These are phyloP conservation scores for Fusarium concolor DNA, from an alignment of 2,329 filamentous ascomycete genomes.

Conservation along the genomic window DNA sequence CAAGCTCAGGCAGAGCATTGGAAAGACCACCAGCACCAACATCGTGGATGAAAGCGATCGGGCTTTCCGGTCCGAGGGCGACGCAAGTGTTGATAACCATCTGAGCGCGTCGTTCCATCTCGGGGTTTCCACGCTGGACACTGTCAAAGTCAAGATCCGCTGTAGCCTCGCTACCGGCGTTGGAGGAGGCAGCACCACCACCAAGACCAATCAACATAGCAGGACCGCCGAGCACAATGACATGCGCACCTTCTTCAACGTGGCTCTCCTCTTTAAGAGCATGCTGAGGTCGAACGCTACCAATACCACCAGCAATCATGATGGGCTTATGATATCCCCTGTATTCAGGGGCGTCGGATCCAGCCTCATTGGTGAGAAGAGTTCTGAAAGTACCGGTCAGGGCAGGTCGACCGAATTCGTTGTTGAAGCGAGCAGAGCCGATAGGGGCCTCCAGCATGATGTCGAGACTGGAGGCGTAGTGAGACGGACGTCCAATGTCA, in stretches of 20 bases:
- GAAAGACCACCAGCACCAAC: slow-evolving; percentile 88
- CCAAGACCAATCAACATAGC: slow-evolving; percentile 98
- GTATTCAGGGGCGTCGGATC: slow-evolving; percentile 69
- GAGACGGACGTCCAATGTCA: slow-evolving; percentile 87
- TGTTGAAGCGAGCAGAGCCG: slow-evolving; percentile 95
- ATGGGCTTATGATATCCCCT: slow-evolving; percentile 98
- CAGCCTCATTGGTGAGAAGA: slow-evolving; percentile 72
- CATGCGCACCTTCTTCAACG: slow-evolving; percentile 87
- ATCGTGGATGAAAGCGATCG: slow-evolving; percentile 97
- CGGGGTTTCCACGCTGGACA: slow-evolving; percentile 95
- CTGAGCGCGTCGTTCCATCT: slow-evolving; percentile 94
- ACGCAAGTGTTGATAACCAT: slow-evolving; percentile 98
- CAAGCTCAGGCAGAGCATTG: slow-evolving; percentile 80
- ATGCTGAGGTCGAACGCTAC: slow-evolving; percentile 89
- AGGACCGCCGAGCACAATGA: slow-evolving; percentile 93
- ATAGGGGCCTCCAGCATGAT: slow-evolving; percentile 99
- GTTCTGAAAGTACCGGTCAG: slow-evolving; percentile 93
- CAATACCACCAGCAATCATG: slow-evolving; percentile 96
- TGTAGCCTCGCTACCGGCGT: slow-evolving; percentile 86
- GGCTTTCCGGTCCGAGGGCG: slow-evolving; percentile 83
- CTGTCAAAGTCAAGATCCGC: slow-evolving; percentile 96
- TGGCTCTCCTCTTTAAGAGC: slow-evolving; percentile 84
- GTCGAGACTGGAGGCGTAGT: slow-evolving; percentile 93
- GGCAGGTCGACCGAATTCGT: slow-evolving; percentile 93
- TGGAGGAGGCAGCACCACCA: slow-evolving; percentile 93